Conservation (phyloP, 768 basidiomycete species). For the Rhodocollybia butyracea region DNA sequence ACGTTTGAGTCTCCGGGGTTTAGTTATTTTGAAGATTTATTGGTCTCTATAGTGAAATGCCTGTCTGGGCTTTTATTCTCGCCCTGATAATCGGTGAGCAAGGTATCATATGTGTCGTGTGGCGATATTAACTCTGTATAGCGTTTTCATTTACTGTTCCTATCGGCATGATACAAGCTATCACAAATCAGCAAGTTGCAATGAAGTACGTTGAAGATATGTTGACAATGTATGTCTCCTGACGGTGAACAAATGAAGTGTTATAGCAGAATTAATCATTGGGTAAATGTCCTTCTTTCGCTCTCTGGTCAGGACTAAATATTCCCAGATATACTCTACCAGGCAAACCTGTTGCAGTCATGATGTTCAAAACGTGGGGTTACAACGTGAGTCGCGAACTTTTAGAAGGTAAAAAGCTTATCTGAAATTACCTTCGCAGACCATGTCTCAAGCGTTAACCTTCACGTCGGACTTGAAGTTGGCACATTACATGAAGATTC, state of each 20-base stretch:
- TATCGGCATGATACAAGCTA: slow-evolving; percentile 66
- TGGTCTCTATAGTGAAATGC: slow-evolving; percentile 34
- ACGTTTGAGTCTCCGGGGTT: slow-evolving; percentile 11
- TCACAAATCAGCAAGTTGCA: slow-evolving; percentile 76
- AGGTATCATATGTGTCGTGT: background rate
- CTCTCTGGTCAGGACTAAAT: slow-evolving; percentile 1
- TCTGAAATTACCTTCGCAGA: background rate
- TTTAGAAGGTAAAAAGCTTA: slow-evolving; percentile 15
- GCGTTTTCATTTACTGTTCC: slow-evolving; percentile 8
- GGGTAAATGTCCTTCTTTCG: slow-evolving; percentile 44
- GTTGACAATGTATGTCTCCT: background rate
- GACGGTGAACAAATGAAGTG: slow-evolving; percentile 28
- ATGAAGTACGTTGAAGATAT: slow-evolving; percentile 34
- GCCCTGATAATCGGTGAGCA: slow-evolving; percentile 42
- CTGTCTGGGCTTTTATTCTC: slow-evolving; percentile 63
- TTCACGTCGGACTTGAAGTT: slow-evolving; percentile 76
- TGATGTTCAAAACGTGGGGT: slow-evolving; percentile 59
- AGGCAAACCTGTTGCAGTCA: slow-evolving; percentile 72
- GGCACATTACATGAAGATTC: slow-evolving; percentile 72
- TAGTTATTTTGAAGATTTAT: background rate
- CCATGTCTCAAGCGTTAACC: slow-evolving; percentile 45
- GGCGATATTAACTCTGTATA: background rate
- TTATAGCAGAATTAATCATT: slow-evolving; percentile 72
- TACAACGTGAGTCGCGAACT: slow-evolving; percentile 22
- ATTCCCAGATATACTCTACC: slow-evolving; percentile 31